phyloP scores from a whole-genome alignment of 768 basidiomycete species.

The Boletellus sp. region DNA sequence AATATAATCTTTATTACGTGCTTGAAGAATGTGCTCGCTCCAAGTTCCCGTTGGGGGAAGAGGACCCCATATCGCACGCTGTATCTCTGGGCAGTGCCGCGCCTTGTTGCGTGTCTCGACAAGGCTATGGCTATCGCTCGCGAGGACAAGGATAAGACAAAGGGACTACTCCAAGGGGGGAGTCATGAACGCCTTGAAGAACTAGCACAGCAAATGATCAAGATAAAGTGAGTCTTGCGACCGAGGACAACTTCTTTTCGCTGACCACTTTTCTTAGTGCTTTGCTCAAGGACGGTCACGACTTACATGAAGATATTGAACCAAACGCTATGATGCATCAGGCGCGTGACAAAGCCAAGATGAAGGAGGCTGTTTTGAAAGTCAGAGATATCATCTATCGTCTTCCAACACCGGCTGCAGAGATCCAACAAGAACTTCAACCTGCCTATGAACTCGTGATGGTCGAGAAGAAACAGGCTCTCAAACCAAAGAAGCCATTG shows the following conservation, averaged over 20 bases:
- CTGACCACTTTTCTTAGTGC: constrained; percentile 14
- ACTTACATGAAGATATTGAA: constrained; percentile 30
- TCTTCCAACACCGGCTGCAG: constrained; percentile 20
- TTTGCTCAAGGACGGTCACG: constrained; percentile 23
- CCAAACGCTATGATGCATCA: constrained; percentile 31
- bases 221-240: constrained; percentile 31
- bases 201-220: constrained; percentile 26
- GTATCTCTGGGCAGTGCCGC: constrained; percentile 38
- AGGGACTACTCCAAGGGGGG: constrained; percentile 25
- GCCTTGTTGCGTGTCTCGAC: constrained; percentile 41
- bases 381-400: constrained; percentile 27
- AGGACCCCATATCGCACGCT: constrained; percentile 34
- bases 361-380: constrained; percentile 28
- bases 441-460: constrained; percentile 36
- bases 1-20: constrained; percentile 28
- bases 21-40: constrained; percentile 20
- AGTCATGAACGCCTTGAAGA: constrained; percentile 36
- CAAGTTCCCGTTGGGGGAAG: constrained; percentile 29
- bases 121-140: constrained; percentile 22
- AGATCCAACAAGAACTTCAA: constrained; percentile 24
- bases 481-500: constrained; percentile 16
- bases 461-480: constrained; percentile 6
- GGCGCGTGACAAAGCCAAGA: constrained; percentile 14
- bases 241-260: neutral
- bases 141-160: constrained; percentile 32